These are phyloP conservation scores for Saccharomycopsis lassenensis DNA, from an alignment of 805 yeast species.

Conservation along the genomic window DNA sequence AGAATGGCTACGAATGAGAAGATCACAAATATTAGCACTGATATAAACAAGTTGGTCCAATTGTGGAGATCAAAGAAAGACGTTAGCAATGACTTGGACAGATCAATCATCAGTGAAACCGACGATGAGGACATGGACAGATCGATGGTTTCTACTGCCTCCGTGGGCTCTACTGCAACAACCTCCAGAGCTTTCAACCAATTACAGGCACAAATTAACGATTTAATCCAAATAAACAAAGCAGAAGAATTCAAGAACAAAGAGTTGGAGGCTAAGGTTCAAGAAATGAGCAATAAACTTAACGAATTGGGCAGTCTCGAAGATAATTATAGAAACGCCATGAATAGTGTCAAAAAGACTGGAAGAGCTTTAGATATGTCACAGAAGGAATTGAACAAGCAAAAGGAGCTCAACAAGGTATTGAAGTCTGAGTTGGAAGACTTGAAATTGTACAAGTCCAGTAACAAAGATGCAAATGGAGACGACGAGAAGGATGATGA, in stretches of 20 bases:
- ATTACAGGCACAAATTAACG: conserved; percentile 47
- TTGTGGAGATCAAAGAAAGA: conserved; percentile 17
- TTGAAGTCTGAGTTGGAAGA: conserved; percentile 62
- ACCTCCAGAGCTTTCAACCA: conserved; percentile 20
- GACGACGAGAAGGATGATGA: conserved; percentile 26
- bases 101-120: conserved; percentile 9
- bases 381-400: conserved; percentile 57
- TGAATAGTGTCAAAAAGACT: conserved; percentile 62
- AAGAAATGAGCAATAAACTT: conserved; percentile 22
- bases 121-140: conserved; percentile 19
- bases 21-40: conserved; percentile 13
- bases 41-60: conserved; percentile 11
- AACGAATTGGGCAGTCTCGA: conserved; percentile 37
- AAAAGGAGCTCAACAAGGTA: conserved; percentile 43
- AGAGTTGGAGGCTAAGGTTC: conserved; percentile 27
- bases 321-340: conserved; percentile 58
- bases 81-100: conserved; percentile 12
- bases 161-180: conserved; percentile 4
- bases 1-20: conserved; percentile 13
- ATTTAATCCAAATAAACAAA: conserved; percentile 38
- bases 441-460: conserved; percentile 38
- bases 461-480: conserved; percentile 14
- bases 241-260: conserved; percentile 27
- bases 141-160: conserved; percentile 10
- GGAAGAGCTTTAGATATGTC: conserved; percentile 64